Evolutionary conservation across 139 green algal genomes (phyloP).

Genomic region (Ettlia oleoabundans): DNA sequence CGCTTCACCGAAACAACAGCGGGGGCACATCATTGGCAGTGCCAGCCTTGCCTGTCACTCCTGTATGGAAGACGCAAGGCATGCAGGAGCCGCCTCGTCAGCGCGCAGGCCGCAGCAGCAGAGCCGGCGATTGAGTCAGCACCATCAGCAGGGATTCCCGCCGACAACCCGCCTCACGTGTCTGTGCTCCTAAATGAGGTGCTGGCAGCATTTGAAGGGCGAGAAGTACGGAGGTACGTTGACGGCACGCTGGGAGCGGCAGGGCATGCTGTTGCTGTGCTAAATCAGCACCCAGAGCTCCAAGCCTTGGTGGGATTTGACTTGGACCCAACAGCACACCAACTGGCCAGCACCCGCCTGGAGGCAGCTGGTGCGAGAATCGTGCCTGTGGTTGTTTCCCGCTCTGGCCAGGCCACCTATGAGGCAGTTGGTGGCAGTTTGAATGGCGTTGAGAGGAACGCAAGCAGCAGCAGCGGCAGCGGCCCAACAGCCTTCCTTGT

Average conservation of each 20-base stretch:
- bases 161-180: slow-evolving; percentile 29
- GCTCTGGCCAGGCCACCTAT: too few relatives aligned
- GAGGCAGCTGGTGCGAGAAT: not conserved
- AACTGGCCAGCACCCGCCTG: slow-evolving; percentile 69
- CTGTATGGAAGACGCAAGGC: not conserved
- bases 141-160: not conserved
- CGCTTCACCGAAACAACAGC: not conserved
- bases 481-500: slow-evolving; percentile 16
- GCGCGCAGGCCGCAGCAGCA: not conserved
- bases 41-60: not conserved
- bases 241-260: slow-evolving; percentile 92
- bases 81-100: not conserved
- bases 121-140: not conserved
- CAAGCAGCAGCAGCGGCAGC: slow-evolving; percentile 2
- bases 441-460: not conserved
- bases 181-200: slow-evolving; percentile 76
- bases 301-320: slow-evolving; percentile 83
- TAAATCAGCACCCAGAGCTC: slow-evolving; percentile 79
- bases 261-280: slow-evolving; percentile 78
- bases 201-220: slow-evolving; percentile 57
- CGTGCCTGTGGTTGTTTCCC: slow-evolving; percentile 5
- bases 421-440: too few relatives aligned
- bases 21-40: not conserved
- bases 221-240: slow-evolving; percentile 63
- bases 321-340: slow-evolving; percentile 80